Conservation (phyloP, 2,329 filamentous ascomycete genomes). For the Penicillium sp. region DNA sequence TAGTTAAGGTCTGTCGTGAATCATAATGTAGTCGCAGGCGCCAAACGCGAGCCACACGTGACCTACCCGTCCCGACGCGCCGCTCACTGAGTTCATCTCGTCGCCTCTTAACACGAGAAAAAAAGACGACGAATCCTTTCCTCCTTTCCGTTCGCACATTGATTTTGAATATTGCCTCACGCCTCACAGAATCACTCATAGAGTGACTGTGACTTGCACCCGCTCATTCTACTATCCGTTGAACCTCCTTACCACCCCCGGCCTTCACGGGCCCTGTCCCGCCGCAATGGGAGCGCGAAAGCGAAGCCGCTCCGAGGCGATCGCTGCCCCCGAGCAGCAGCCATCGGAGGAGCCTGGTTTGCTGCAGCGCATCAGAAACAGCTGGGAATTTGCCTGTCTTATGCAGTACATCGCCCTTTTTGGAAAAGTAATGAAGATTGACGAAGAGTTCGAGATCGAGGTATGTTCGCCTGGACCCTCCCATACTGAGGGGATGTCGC, state of each 20-base stretch:
- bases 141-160: constrained; percentile 5
- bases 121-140: constrained; percentile 10
- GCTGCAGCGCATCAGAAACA: constrained; percentile 72
- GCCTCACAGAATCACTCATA: not conserved
- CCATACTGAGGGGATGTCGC: constrained; percentile 2
- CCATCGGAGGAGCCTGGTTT: constrained; percentile 41
- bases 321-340: constrained; percentile 47
- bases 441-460: constrained; percentile 84
- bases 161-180: not conserved
- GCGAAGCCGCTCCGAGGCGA: constrained; percentile 55
- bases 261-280: constrained; percentile 31
- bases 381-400: constrained; percentile 93
- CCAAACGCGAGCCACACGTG: constrained; percentile 30
- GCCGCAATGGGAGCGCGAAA: constrained; percentile 55
- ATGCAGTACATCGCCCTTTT: constrained; percentile 94
- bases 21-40: not conserved
- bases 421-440: constrained; percentile 82
- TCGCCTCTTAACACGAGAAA: constrained; percentile 29
- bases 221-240: not conserved
- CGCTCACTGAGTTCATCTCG: constrained; percentile 32
- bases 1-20: not conserved
- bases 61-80: constrained; percentile 32
- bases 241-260: constrained; percentile 14
- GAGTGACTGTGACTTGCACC: constrained; percentile 5
- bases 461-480: constrained; percentile 51